phyloP scores from a whole-genome alignment of 2,329 filamentous ascomycete species.

The Neocucurbitaria cava region DNA sequence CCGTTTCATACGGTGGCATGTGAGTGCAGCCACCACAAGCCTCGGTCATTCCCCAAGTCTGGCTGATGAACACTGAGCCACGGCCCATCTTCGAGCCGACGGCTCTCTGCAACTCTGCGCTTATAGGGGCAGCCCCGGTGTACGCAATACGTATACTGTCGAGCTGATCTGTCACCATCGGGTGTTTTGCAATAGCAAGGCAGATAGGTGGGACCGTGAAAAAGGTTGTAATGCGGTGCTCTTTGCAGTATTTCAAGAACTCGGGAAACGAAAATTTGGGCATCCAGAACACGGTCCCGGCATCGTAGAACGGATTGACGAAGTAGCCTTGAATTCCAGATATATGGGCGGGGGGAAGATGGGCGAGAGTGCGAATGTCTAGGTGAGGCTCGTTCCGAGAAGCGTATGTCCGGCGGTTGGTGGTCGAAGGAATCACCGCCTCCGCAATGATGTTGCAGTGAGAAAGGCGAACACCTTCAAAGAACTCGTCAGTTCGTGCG shows the following conservation, averaged over 20 bases:
- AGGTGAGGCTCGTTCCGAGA: constrained; percentile 6
- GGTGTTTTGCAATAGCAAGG: constrained; percentile 62
- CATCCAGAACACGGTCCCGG: constrained; percentile 64
- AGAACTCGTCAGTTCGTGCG: too few relatives aligned
- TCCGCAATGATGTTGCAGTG: constrained; percentile 43
- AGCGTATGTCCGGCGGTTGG: constrained; percentile 11
- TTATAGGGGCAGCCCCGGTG: constrained; percentile 63
- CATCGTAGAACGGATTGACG: constrained; percentile 44
- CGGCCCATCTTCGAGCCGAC: constrained; percentile 56
- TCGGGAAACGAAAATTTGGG: constrained; percentile 60
- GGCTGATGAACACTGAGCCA: constrained; percentile 47
- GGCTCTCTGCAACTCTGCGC: constrained; percentile 58
- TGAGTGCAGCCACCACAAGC: constrained; percentile 40
- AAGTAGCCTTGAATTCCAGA: constrained; percentile 53
- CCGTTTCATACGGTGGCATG: background rate
- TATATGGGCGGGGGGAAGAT: constrained; percentile 54
- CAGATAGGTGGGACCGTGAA: constrained; percentile 67
- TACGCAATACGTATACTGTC: constrained; percentile 55
- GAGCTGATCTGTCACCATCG: constrained; percentile 63
- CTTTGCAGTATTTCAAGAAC: constrained; percentile 59
- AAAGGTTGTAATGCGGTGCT: constrained; percentile 59
- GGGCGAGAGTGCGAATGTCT: constrained; percentile 47
- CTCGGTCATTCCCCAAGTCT: constrained; percentile 66
- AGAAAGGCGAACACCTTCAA: constrained; percentile 41
- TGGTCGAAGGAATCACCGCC: background rate